Conservation (phyloP, 2,329 filamentous ascomycete genomes). For the Thelonectria discophora region DNA sequence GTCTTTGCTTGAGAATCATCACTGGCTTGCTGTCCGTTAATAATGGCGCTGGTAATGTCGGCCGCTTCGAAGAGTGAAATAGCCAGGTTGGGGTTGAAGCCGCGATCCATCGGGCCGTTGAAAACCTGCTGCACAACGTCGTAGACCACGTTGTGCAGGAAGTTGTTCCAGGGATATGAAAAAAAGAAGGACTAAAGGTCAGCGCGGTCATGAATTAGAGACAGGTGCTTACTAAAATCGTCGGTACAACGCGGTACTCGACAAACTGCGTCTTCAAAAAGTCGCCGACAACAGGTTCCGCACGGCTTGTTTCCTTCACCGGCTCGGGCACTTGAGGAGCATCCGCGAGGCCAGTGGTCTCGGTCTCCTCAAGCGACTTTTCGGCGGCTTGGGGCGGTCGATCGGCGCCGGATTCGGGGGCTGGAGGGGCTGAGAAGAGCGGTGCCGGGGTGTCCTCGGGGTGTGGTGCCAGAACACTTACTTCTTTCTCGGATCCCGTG, state of each 20-base stretch:
- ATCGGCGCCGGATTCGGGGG: slow-evolving; percentile 42
- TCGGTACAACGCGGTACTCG: slow-evolving; percentile 91
- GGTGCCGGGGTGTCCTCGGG: slow-evolving; percentile 75
- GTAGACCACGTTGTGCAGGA: slow-evolving; percentile 98
- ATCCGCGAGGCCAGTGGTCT: slow-evolving; percentile 17
- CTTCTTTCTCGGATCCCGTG: slow-evolving; percentile 23
- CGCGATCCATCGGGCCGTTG: slow-evolving; percentile 96
- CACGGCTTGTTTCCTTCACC: slow-evolving; percentile 23
- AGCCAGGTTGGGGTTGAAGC: slow-evolving; percentile 88
- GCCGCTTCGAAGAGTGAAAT: slow-evolving; percentile 93
- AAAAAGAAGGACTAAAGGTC: slow-evolving; percentile 88
- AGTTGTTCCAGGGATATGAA: slow-evolving; percentile 99
- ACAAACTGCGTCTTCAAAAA: slow-evolving; percentile 97
- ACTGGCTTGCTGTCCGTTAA: slow-evolving; percentile 86
- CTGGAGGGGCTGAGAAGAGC: slow-evolving; percentile 53
- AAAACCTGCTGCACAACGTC: slow-evolving; percentile 99
- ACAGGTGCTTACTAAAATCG: slow-evolving; percentile 77
- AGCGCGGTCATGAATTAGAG: background rate
- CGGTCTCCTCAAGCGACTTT: slow-evolving; percentile 25
- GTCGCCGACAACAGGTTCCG: slow-evolving; percentile 86
- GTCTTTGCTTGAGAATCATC: slow-evolving; percentile 85
- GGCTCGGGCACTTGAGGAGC: slow-evolving; percentile 22
- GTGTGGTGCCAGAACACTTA: slow-evolving; percentile 58
- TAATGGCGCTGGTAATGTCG: slow-evolving; percentile 88
- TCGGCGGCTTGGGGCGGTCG: slow-evolving; percentile 35